These are phyloP conservation scores for Ceriops decandra DNA, from an alignment of 345 rosid species.

Conservation along the genomic window DNA sequence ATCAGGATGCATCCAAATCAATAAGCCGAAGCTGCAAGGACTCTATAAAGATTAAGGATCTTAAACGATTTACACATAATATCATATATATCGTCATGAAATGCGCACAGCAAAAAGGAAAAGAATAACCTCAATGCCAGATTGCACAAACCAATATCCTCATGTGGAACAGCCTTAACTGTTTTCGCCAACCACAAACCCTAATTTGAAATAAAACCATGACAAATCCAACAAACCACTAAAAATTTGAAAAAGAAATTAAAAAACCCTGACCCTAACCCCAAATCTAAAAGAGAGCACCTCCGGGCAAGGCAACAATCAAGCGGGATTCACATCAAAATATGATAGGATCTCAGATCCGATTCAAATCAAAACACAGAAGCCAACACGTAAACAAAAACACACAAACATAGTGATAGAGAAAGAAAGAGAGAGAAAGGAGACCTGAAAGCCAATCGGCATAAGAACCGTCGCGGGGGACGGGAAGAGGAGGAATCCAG, in stretches of 20 bases:
- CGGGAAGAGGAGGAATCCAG: constrained; percentile 67
- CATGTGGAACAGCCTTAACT: no score
- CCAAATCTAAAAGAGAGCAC: neutral
- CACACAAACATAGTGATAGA: neutral
- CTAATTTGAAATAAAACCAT: neutral
- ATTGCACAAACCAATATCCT: no score
- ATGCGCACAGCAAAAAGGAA: no score
- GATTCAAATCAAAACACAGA: constrained; percentile 18
- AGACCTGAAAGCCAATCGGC: constrained; percentile 72
- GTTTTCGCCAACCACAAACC: neutral
- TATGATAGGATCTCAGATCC: constrained; percentile 15
- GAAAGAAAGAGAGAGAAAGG: neutral
- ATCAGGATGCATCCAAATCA: no score
- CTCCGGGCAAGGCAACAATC: neutral
- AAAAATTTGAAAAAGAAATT: no score
- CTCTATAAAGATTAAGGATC: no score
- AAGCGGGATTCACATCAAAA: neutral
- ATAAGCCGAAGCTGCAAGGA: no score
- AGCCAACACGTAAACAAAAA: neutral
- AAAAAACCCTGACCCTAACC: neutral
- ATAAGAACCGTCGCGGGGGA: constrained; percentile 75
- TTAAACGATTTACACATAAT: no score
- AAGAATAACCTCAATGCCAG: no score
- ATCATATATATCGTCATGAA: no score
- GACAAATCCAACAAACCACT: no score